Evolutionary conservation across 2,329 filamentous ascomycete genomes (phyloP).

Genomic region (Ophiosphaerella narmari): DNA sequence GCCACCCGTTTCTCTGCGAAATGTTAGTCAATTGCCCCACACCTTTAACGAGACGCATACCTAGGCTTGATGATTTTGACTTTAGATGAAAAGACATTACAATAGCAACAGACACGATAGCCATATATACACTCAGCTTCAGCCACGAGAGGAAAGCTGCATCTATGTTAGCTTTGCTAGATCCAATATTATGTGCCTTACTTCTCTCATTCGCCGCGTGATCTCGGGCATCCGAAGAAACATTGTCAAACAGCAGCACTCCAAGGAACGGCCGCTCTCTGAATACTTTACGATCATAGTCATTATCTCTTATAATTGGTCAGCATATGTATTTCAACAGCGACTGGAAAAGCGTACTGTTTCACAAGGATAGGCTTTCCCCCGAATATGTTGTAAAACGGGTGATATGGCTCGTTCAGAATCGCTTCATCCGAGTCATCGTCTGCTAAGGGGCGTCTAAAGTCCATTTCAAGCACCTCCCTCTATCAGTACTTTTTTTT

Average conservation of each 20-base stretch:
- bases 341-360: constrained; percentile 33
- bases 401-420: constrained; percentile 51
- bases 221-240: constrained; percentile 74
- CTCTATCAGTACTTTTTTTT: too few species aligned
- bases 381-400: constrained; percentile 57
- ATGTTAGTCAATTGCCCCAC: constrained; percentile 3
- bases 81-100: constrained; percentile 92
- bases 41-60: constrained; percentile 10
- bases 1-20: constrained; percentile 74
- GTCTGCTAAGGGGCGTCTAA: constrained; percentile 33
- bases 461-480: constrained; percentile 34
- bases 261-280: constrained; percentile 66
- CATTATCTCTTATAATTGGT: constrained; percentile 42
- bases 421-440: constrained; percentile 36
- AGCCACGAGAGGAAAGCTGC: constrained; percentile 84
- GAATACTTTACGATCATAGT: constrained; percentile 56
- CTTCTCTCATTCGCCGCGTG: constrained; percentile 80
- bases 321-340: not conserved
- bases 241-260: constrained; percentile 74
- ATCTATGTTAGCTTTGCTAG: constrained; percentile 6
- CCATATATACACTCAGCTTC: constrained; percentile 86
- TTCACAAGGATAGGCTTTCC: constrained; percentile 54
- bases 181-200: constrained; percentile 24
- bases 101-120: constrained; percentile 86
- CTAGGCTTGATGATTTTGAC: constrained; percentile 57